Base-by-base conservation (phyloP, 2,329 filamentous ascomycete species). In the Clonostachys chloroleuca region DNA sequence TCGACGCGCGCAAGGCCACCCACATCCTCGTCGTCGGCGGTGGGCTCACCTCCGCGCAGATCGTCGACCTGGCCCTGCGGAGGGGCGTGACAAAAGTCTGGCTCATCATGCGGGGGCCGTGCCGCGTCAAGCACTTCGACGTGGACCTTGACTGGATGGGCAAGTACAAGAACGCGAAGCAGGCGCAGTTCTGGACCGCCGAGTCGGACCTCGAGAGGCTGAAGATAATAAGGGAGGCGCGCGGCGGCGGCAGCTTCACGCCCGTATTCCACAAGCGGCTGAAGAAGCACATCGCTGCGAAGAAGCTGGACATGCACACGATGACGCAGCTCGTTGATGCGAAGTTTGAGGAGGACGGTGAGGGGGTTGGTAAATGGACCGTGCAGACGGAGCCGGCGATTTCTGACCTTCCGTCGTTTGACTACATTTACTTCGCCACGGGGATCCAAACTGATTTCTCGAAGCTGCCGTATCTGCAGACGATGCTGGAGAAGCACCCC, bases 381-480 rank as follows among this genome's bases (percentile, higher is more conserved):
- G 63, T 86, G 17, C 60, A 68, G 37, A 81, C 80, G 0, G 67
- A 76, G 5, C 81, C 83, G 0, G 65, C 74, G 0, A 70, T 81
- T 5, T 65, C 65, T 1, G 58, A 64, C 4, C 60, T 87, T 12
- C 82, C 84, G 0, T 62, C 67, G 0, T 75, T 84, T 43, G 74
- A 91, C 60, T 87, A 86, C 63, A 80, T 91, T 52, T 87, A 87
- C 64, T 89, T 86, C 56, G 87, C 88, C 13, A 92, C 88, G 0
- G 88, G 88, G 0, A 78, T 87, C 37, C 75, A 81, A 43, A 79
- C 81, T 0, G 74, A 90, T 52, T 78, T 89, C 24, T 58, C 65
- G 2, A 71, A 72, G 3, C 69, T 91, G 18, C 77, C 83, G 0
- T 82, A 83, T 47, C 66, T 92, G 12, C 65, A 80, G 47, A 77